Evolutionary conservation across 495 filamentous ascomycete species (phyloP).

Genomic region (Jackrogersella multiformis): DNA sequence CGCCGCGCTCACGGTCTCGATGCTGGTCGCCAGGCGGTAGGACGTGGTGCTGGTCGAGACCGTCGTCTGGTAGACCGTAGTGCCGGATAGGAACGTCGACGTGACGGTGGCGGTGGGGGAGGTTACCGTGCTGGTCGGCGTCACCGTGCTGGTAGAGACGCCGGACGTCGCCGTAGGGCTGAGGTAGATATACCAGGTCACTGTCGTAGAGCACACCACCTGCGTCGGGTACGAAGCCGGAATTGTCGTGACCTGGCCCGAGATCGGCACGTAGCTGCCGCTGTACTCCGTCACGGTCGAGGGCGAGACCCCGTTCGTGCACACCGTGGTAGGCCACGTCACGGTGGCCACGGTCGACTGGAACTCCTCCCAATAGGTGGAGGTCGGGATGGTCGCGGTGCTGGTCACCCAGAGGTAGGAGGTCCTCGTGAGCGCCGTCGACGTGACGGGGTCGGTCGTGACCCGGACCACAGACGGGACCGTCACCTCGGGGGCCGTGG

Average conservation of each 20-base stretch:
- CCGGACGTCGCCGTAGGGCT: constrained; percentile 35
- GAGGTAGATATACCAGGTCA: constrained; percentile 20
- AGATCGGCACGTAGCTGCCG: constrained; percentile 35
- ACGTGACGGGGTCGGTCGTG: constrained; percentile 18
- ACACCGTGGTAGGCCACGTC: constrained; percentile 27
- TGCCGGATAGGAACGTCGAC: background rate
- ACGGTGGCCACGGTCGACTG: constrained; percentile 33
- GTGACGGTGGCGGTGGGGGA: constrained; percentile 27
- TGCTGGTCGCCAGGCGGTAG: constrained; percentile 19
- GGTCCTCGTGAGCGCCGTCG: constrained; percentile 9
- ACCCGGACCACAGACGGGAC: constrained; percentile 8
- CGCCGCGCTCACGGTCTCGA: constrained; percentile 20
- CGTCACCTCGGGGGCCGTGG: constrained; percentile 25
- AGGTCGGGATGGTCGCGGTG: constrained; percentile 12
- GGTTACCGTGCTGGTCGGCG: constrained; percentile 37
- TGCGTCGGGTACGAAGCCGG: constrained; percentile 34
- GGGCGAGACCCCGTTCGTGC: constrained; percentile 30
- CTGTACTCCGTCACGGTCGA: constrained; percentile 41
- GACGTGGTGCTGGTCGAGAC: constrained; percentile 21
- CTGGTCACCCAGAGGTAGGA: background rate
- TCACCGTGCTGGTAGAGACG: constrained; percentile 24
- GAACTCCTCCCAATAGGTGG: constrained; percentile 1
- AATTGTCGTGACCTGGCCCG: constrained; percentile 32
- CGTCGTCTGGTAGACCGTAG: constrained; percentile 21
- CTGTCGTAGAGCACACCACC: constrained; percentile 27